Evolutionary conservation across 768 basidiomycete genomes (phyloP).

Genomic region (Tylopilus sp.): DNA sequence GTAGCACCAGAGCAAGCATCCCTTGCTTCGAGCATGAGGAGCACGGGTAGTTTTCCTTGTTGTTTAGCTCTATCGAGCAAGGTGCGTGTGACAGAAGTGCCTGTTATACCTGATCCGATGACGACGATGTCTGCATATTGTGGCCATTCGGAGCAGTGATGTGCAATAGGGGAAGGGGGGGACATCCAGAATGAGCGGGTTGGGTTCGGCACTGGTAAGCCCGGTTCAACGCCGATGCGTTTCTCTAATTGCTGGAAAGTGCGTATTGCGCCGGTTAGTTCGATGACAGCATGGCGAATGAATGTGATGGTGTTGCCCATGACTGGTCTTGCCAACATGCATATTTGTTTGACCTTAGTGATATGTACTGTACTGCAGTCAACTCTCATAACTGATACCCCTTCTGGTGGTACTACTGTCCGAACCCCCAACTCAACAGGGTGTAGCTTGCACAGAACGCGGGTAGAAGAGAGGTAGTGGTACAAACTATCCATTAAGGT

Average conservation of each 20-base stretch:
- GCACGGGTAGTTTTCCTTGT: slow-evolving; percentile 29
- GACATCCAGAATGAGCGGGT: slow-evolving; percentile 62
- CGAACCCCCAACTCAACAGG: no score
- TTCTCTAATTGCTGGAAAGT: slow-evolving; percentile 27
- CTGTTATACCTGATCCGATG: slow-evolving; percentile 78
- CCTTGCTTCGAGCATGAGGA: slow-evolving; percentile 82
- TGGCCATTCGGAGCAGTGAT: slow-evolving; percentile 26
- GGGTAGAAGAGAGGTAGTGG: no score
- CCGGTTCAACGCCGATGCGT: slow-evolving; percentile 43
- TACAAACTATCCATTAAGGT: no score
- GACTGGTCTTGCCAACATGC: no score
- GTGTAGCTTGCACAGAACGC: no score
- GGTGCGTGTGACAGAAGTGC: slow-evolving; percentile 55
- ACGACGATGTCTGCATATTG: slow-evolving; percentile 61
- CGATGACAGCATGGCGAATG: slow-evolving; percentile 15
- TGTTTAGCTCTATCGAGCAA: slow-evolving; percentile 39
- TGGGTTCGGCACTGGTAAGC: slow-evolving; percentile 54
- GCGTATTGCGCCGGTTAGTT: slow-evolving; percentile 18
- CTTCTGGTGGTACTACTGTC: no score
- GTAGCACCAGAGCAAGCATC: slow-evolving; percentile 75
- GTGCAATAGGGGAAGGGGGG: slow-evolving; percentile 50
- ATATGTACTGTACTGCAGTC: no score
- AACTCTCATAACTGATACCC: no score
- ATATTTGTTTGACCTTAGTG: no score
- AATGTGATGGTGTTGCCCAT: slow-evolving; percentile 30